Evolutionary conservation across 1,139 yeast genomes (phyloP).

Genomic region (Zhuliangozyma parablackwelliae): DNA sequence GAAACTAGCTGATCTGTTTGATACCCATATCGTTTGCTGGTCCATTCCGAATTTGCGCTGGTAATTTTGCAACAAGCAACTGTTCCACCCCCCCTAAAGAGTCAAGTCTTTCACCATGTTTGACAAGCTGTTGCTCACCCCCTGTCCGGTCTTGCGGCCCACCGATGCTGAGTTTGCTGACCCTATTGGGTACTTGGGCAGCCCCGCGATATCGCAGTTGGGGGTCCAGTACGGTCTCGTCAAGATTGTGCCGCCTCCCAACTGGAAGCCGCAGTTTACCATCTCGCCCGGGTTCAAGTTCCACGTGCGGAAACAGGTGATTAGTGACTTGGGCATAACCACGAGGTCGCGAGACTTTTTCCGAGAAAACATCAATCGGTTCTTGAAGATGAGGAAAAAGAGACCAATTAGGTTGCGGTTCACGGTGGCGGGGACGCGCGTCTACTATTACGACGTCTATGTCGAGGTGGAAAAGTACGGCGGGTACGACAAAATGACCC

Average conservation of each 20-base stretch:
- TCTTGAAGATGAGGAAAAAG: slow-evolving; percentile 41
- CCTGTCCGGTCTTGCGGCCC: slow-evolving; percentile 59
- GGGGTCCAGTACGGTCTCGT: slow-evolving; percentile 63
- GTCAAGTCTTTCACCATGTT: slow-evolving; percentile 9
- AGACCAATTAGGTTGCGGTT: slow-evolving; percentile 25
- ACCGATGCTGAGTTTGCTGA: slow-evolving; percentile 49
- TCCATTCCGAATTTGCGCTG: background rate
- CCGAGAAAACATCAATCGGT: slow-evolving; percentile 56
- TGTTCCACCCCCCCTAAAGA: background rate
- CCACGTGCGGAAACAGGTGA: slow-evolving; percentile 60
- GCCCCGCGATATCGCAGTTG: slow-evolving; percentile 42
- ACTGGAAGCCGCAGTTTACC: slow-evolving; percentile 52
- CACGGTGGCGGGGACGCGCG: slow-evolving; percentile 19
- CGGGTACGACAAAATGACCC: slow-evolving; percentile 17
- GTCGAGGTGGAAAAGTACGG: slow-evolving; percentile 36
- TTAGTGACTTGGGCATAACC: slow-evolving; percentile 59
- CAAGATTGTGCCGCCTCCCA: slow-evolving; percentile 59
- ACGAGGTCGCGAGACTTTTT: slow-evolving; percentile 63
- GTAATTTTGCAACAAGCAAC: background rate
- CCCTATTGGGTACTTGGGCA: slow-evolving; percentile 59
- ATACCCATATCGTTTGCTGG: too few relatives aligned
- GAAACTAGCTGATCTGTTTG: too few relatives aligned
- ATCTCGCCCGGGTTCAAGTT: slow-evolving; percentile 54
- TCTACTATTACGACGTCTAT: slow-evolving; percentile 54
- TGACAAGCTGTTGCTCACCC: slow-evolving; percentile 24